phyloP scores from a whole-genome alignment of 176 grass and related monocot genomes.

The Coix lacrymajobi region DNA sequence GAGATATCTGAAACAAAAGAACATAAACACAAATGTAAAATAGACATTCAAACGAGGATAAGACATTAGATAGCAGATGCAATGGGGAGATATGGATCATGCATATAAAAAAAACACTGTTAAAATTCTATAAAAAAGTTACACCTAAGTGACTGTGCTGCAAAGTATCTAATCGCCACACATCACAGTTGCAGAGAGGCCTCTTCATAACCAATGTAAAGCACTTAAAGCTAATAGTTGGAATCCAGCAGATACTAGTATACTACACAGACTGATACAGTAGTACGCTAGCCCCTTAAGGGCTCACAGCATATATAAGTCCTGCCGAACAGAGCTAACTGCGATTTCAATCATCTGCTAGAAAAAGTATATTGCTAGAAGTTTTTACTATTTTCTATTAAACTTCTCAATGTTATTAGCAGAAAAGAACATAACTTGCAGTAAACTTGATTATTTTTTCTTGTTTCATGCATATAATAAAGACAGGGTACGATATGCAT shows the following conservation, averaged over 20 bases:
- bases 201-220: not conserved
- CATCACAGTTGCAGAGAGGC: not conserved
- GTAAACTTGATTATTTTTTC: not conserved
- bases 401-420: not conserved
- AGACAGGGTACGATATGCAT: not conserved
- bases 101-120: not conserved
- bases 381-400: not conserved
- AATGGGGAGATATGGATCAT: not conserved
- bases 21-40: not conserved
- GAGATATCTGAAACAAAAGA: constrained; percentile 31
- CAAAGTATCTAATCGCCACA: not conserved
- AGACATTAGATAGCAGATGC: not conserved
- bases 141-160: not conserved
- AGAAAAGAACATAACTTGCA: not conserved
- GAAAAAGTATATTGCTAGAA: not conserved
- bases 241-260: not conserved
- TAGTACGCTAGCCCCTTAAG: not conserved
- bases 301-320: too few species aligned
- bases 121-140: not conserved
- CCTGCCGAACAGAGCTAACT: too few species aligned
- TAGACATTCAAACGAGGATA: not conserved
- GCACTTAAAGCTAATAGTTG: not conserved
- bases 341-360: not conserved
- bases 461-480: not conserved
- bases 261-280: not conserved